Conservation (phyloP, 1,284 basidiomycete genomes). For the Pholiota adiposa region DNA sequence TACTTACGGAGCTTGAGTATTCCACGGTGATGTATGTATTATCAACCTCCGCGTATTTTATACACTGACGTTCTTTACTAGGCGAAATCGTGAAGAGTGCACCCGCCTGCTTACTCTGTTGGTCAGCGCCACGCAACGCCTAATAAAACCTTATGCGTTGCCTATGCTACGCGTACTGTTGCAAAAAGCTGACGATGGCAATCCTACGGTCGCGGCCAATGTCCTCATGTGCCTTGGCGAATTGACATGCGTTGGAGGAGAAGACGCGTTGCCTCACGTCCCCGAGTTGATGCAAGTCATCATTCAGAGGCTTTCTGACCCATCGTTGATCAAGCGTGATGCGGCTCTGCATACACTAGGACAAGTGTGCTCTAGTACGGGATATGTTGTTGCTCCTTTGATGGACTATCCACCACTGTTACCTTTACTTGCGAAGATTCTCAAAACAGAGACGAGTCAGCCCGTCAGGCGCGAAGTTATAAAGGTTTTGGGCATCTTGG, state of each 20-base stretch:
- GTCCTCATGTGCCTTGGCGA: slow-evolving; percentile 96
- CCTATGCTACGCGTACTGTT: slow-evolving; percentile 94
- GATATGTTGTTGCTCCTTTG: slow-evolving; percentile 92
- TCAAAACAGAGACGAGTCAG: slow-evolving; percentile 83
- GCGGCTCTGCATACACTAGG: slow-evolving; percentile 95
- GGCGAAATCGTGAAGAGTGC: slow-evolving; percentile 90
- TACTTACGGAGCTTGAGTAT: slow-evolving; percentile 97
- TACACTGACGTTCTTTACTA: slow-evolving; percentile 30
- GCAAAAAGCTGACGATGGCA: slow-evolving; percentile 85
- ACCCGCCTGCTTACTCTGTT: slow-evolving; percentile 87
- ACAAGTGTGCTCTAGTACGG: slow-evolving; percentile 95
- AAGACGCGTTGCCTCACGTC: slow-evolving; percentile 86
- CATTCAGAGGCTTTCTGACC: slow-evolving; percentile 87
- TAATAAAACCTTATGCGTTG: slow-evolving; percentile 97
- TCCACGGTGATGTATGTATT: slow-evolving; percentile 83
- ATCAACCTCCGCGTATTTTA: not conserved
- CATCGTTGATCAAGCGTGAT: slow-evolving; percentile 87
- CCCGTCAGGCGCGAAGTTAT: slow-evolving; percentile 88
- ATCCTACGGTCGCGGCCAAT: slow-evolving; percentile 89
- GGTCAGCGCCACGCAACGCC: slow-evolving; percentile 88
- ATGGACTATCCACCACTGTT: slow-evolving; percentile 91
- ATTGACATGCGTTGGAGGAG: slow-evolving; percentile 91
- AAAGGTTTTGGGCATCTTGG: slow-evolving; percentile 94
- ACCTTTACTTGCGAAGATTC: slow-evolving; percentile 85
- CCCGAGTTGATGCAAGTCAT: slow-evolving; percentile 91